phyloP scores from a whole-genome alignment of 306 rosid species.

The Hippophae tibetana region DNA sequence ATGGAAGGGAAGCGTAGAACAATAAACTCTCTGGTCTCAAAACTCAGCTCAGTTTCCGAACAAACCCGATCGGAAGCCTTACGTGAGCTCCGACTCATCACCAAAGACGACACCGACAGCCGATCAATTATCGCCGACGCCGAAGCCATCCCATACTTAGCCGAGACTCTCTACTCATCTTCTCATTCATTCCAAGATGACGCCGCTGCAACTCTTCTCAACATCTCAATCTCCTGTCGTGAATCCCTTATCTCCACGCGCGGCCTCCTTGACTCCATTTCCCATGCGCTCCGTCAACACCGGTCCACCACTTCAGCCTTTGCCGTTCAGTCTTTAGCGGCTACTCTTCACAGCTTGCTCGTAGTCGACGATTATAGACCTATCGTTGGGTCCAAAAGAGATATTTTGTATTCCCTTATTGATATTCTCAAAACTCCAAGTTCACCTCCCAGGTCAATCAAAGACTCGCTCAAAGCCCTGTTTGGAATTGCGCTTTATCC shows the following conservation, averaged over 20 bases:
- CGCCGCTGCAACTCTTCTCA: conserved; percentile 61
- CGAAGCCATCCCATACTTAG: conserved; percentile 44
- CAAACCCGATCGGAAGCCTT: conserved; percentile 37
- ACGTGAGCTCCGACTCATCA: conserved; percentile 34
- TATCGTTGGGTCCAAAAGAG: conserved; percentile 70
- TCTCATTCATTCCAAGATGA: conserved; percentile 43
- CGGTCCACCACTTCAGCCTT: conserved; percentile 27
- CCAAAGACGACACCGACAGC: conserved; percentile 35
- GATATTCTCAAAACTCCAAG: conserved; percentile 44
- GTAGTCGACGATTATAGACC: conserved; percentile 24
- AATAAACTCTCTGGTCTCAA: conserved; percentile 24
- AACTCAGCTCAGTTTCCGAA: conserved; percentile 57
- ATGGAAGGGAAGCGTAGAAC: conserved; percentile 36
- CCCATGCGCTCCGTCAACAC: conserved; percentile 43
- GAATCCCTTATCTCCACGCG: conserved; percentile 46
- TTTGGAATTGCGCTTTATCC: conserved; percentile 69
- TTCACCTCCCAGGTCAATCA: conserved; percentile 58
- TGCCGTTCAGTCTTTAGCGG: conserved; percentile 63
- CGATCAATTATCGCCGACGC: conserved; percentile 44
- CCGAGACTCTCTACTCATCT: conserved; percentile 42
- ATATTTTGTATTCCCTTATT: conserved; percentile 56
- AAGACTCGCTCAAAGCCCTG: conserved; percentile 76
- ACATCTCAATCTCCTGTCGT: conserved; percentile 43
- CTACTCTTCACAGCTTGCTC: conserved; percentile 56
- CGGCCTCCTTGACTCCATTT: conserved; percentile 55